A percentile compares a stretch with the other conserved stretches of the same genome.
phyloP scores from a whole-genome alignment of 176 grass and related monocot genomes.

The Cenchrus americanus region DNA sequence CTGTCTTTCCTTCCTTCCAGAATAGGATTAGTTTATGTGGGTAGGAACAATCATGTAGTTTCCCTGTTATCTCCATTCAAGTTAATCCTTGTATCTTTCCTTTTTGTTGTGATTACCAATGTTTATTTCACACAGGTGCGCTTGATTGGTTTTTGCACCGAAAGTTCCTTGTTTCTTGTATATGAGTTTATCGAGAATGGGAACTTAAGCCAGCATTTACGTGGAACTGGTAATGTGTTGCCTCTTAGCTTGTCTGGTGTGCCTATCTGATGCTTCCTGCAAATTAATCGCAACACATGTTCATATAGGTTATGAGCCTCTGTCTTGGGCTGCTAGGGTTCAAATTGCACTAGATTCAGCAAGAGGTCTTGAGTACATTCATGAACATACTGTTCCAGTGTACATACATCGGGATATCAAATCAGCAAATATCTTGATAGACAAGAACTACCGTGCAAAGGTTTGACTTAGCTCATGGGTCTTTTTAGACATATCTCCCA shows the following conservation, averaged over 20 bases:
- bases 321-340: slow-evolving; percentile 79
- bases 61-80: background rate
- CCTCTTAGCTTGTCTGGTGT: background rate
- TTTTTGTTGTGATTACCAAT: slow-evolving; percentile 4
- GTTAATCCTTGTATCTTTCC: background rate
- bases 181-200: slow-evolving; percentile 97
- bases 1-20: too few species aligned
- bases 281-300: slow-evolving; percentile 40
- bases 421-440: slow-evolving; percentile 97
- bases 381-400: slow-evolving; percentile 94
- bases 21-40: too few species aligned
- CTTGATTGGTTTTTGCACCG: slow-evolving; percentile 89
- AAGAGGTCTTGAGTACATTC: slow-evolving; percentile 96
- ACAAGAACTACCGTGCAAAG: slow-evolving; percentile 88
- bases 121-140: slow-evolving; percentile 65
- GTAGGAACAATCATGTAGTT: background rate
- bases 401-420: slow-evolving; percentile 99
- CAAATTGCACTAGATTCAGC: slow-evolving; percentile 97
- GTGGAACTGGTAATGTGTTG: slow-evolving; percentile 46
- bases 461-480: slow-evolving; percentile 43
- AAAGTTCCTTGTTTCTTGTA: slow-evolving; percentile 85
- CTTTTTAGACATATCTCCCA: too few species aligned
- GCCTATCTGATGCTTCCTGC: slow-evolving; percentile 32
- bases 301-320: slow-evolving; percentile 63
- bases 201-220: slow-evolving; percentile 88